These are phyloP conservation scores for Stephanodiscus triporus DNA, from an alignment of 108 stramenopile species.

Conservation along the genomic window DNA sequence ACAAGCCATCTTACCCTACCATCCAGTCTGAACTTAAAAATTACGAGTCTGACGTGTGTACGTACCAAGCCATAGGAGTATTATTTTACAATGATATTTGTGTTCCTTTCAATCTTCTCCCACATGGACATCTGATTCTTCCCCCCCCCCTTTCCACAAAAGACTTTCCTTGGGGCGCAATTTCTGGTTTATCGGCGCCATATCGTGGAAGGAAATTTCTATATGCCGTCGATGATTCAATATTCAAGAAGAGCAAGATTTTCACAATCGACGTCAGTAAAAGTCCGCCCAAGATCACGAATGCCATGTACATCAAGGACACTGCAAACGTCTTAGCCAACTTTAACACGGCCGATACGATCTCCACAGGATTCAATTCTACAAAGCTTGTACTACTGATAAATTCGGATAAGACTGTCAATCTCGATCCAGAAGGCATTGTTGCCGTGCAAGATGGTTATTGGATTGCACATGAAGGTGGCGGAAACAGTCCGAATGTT, in stretches of 20 bases:
- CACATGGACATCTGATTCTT: background rate
- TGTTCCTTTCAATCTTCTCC: too few relatives aligned
- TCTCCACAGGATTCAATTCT: constrained; percentile 8
- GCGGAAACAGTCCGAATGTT: constrained; percentile 57
- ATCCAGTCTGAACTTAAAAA: constrained; percentile 36
- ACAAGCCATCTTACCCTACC: constrained; percentile 48
- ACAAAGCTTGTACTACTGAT: constrained; percentile 35
- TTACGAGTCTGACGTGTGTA: background rate
- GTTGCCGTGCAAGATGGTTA: constrained; percentile 43
- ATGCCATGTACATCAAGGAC: constrained; percentile 45
- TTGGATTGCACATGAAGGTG: constrained; percentile 74
- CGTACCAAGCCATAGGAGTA: too few relatives aligned
- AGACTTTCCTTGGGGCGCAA: constrained; percentile 61
- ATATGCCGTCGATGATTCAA: constrained; percentile 63
- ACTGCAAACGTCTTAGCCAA: constrained; percentile 40
- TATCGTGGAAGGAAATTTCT: constrained; percentile 19
- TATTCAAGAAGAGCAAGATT: constrained; percentile 58
- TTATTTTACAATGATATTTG: background rate
- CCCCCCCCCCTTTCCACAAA: background rate
- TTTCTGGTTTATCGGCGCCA: constrained; percentile 57
- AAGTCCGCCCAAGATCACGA: constrained; percentile 31
- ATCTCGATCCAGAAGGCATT: constrained; percentile 78
- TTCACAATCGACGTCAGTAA: constrained; percentile 57
- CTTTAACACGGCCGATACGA: background rate
- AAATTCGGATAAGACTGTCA: constrained; percentile 71